A percentile compares a stretch with the other conserved stretches of the same genome.
These are phyloP conservation scores for Penicillium sp. DNA, from an alignment of 2,329 filamentous ascomycete genomes.

Conservation along the genomic window DNA sequence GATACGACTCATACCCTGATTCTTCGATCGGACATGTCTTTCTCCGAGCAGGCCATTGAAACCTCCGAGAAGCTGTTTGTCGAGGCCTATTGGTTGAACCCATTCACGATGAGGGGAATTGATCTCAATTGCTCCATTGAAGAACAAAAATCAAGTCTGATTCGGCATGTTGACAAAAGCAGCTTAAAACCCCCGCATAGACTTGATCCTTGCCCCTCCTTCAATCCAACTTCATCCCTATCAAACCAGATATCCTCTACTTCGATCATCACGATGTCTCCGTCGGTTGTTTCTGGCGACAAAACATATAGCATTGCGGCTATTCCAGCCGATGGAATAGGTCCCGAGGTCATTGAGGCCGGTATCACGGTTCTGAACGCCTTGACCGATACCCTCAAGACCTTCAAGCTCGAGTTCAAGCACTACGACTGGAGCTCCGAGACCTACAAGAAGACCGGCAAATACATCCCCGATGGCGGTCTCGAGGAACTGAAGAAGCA, in stretches of 20 bases:
- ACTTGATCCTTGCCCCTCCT: conserved; percentile 11
- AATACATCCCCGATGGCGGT: conserved; percentile 65
- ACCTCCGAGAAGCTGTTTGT: conserved; percentile 7
- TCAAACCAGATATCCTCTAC: background rate
- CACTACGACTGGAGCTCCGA: conserved; percentile 69
- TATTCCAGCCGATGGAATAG: conserved; percentile 71
- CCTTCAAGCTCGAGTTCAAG: conserved; percentile 63
- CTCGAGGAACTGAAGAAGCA: conserved; percentile 60
- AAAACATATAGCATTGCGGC: conserved; percentile 58
- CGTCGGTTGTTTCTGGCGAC: conserved; percentile 8
- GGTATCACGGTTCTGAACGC: conserved; percentile 63
- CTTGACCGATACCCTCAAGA: conserved; percentile 47
- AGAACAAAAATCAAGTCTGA: conserved; percentile 5
- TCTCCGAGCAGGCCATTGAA: conserved; percentile 5
- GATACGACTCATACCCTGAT: too few relatives aligned
- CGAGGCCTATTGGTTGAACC: conserved; percentile 6
- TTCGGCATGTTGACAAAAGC: background rate
- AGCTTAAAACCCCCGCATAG: conserved; percentile 14
- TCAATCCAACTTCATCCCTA: background rate
- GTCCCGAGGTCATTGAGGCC: conserved; percentile 66
- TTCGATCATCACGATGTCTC: conserved; percentile 19
- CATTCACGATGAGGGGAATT: conserved; percentile 8
- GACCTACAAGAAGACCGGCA: conserved; percentile 65
- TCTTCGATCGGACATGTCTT: background rate
- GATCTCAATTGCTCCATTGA: conserved; percentile 5